phyloP scores from a whole-genome alignment of 768 basidiomycete species.

The Collybia mongolica region DNA sequence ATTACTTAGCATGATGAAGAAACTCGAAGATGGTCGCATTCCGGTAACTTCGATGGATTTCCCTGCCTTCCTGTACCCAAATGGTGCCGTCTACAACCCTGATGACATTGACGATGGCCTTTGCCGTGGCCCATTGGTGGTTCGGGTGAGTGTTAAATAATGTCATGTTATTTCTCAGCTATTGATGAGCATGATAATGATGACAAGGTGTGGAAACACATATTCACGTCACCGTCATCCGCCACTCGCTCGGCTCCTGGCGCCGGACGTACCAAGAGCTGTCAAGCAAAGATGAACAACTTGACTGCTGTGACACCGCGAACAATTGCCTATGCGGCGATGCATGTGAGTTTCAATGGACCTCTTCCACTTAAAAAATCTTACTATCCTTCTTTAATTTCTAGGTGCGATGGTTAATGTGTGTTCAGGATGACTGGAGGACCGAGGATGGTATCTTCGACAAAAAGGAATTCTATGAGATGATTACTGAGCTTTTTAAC shows the following conservation, averaged over 20 bases:
- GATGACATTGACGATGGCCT: constrained; percentile 6
- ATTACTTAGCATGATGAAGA: not conserved
- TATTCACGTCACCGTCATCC: constrained; percentile 9
- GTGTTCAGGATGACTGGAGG: constrained; percentile 9
- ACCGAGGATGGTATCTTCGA: constrained; percentile 6
- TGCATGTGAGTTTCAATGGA: constrained; percentile 6
- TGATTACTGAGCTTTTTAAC: constrained; percentile 6
- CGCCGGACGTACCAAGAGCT: constrained; percentile 1
- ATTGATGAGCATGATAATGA: not conserved
- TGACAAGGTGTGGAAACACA: constrained; percentile 9
- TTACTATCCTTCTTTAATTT: not conserved
- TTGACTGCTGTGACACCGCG: constrained; percentile 1
- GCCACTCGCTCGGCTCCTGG: not conserved
- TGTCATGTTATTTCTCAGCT: not conserved
- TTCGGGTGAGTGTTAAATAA: constrained; percentile 4
- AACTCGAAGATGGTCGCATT: not conserved
- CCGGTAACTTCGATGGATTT: not conserved
- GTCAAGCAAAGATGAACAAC: constrained; percentile 7
- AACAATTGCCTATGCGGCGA: constrained; percentile 11
- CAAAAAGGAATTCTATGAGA: constrained; percentile 1
- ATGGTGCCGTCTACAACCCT: not conserved
- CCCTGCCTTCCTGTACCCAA: constrained; percentile 1
- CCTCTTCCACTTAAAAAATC: not conserved
- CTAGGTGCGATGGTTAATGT: constrained; percentile 3
- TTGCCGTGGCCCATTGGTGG: constrained; percentile 2